Evolutionary conservation across 257 asterid species (phyloP).

Genomic region (Verbascum thapsus): DNA sequence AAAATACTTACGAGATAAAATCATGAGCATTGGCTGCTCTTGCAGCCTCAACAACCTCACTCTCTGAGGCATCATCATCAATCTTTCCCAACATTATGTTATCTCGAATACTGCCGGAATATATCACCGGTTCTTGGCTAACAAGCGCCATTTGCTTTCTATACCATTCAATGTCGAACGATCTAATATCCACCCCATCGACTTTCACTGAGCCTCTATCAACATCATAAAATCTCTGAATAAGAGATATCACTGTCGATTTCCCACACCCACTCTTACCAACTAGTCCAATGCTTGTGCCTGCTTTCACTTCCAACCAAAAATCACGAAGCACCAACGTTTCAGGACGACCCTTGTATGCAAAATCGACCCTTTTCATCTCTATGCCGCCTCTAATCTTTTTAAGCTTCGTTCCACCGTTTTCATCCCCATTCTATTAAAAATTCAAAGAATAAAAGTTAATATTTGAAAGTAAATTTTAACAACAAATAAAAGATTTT

Average conservation of each 20-base stretch:
- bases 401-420: conserved; percentile 37
- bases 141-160: conserved; percentile 74
- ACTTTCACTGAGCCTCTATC: conserved; percentile 59
- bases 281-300: conserved; percentile 74
- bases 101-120: conserved; percentile 72
- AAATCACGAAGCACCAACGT: conserved; percentile 52
- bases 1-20: conserved; percentile 64
- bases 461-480: too few relatives aligned
- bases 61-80: conserved; percentile 52
- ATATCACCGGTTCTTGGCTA: conserved; percentile 83
- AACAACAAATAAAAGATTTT: not conserved
- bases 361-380: conserved; percentile 65
- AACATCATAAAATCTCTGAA: conserved; percentile 76
- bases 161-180: conserved; percentile 61
- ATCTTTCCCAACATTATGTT: conserved; percentile 65
- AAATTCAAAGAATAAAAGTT: not conserved
- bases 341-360: conserved; percentile 67
- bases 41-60: conserved; percentile 73
- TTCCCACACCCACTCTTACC: conserved; percentile 90
- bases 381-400: conserved; percentile 59
- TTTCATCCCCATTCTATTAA: conserved; percentile 44
- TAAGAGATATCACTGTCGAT: conserved; percentile 71
- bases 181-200: conserved; percentile 64
- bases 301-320: conserved; percentile 63
- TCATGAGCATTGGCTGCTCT: conserved; percentile 85